A percentile compares a stretch with the other conserved stretches of the same genome.
Conservation (phyloP, 306 rosid species). For the Ormosia semicastrata region DNA sequence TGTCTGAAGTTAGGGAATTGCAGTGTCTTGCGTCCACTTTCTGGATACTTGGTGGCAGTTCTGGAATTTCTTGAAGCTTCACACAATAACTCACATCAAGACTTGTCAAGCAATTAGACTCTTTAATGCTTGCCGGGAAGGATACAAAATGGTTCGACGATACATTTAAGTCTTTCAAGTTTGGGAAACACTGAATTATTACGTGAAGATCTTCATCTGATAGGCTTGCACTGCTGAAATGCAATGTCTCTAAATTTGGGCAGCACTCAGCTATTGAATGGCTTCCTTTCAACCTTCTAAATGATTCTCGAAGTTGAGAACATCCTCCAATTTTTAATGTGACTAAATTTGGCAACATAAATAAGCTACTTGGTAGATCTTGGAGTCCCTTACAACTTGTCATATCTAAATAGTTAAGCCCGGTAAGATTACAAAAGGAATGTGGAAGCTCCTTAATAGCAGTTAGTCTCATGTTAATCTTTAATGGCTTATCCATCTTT, state of each 20-base stretch:
- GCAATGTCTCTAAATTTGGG: not conserved
- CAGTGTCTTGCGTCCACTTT: not conserved
- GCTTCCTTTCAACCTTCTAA: not conserved
- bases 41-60: not conserved
- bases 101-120: not conserved
- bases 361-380: not conserved
- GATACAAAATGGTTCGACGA: not conserved
- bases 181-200: not conserved
- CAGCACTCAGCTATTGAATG: not conserved
- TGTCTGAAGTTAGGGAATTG: not conserved
- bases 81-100: not conserved
- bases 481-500: not conserved
- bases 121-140: not conserved
- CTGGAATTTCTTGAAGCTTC: not conserved
- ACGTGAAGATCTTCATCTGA: not conserved
- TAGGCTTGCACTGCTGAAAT: not conserved
- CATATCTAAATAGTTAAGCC: not conserved
- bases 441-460: not conserved
- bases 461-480: not conserved
- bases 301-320: not conserved
- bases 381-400: not conserved
- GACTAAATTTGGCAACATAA: not conserved
- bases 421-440: not conserved
- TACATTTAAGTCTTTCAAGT: not conserved
- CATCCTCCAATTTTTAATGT: not conserved